These are phyloP conservation scores for Nothomitra cinnamomea DNA, from an alignment of 2,329 filamentous ascomycete genomes.

Conservation along the genomic window DNA sequence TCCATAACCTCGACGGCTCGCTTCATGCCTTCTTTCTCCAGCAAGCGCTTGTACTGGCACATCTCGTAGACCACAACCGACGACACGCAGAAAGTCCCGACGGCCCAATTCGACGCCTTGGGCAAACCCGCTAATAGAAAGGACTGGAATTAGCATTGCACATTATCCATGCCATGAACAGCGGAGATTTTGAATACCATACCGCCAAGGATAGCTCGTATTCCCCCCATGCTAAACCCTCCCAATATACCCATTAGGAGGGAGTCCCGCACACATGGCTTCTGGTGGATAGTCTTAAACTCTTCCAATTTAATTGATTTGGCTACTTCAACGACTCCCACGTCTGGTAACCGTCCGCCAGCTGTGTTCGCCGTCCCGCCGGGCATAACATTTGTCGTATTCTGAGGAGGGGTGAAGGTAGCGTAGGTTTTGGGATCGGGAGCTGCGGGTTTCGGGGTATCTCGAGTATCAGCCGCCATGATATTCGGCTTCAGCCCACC, in stretches of 20 bases:
- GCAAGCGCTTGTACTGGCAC: conserved; percentile 56
- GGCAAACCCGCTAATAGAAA: conserved; percentile 35
- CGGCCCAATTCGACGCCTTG: conserved; percentile 69
- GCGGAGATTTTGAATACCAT: conserved; percentile 17
- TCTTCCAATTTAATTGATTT: conserved; percentile 51
- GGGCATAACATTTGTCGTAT: conserved; percentile 36
- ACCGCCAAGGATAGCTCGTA: conserved; percentile 64
- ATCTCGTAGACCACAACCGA: conserved; percentile 67
- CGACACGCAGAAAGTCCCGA: conserved; percentile 53
- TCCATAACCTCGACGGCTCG: conserved; percentile 70
- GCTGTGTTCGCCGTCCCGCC: conserved; percentile 41
- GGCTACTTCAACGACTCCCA: conserved; percentile 40
- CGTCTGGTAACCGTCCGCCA: conserved; percentile 36
- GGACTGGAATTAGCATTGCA: conserved; percentile 3
- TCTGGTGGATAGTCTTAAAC: conserved; percentile 54
- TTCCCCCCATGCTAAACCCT: conserved; percentile 57
- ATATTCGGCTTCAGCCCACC: neutral
- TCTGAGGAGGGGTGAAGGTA: conserved; percentile 20
- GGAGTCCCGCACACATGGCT: conserved; percentile 70
- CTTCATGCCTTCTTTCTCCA: conserved; percentile 71
- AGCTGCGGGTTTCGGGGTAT: neutral
- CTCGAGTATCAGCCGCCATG: conserved; percentile 3
- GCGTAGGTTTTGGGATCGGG: conserved; percentile 1
- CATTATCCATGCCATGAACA: neutral
- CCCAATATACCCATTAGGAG: conserved; percentile 68